These are phyloP conservation scores for Friedmanniomyces endolithicus DNA, from an alignment of 495 filamentous ascomycete species.

Conservation along the genomic window DNA sequence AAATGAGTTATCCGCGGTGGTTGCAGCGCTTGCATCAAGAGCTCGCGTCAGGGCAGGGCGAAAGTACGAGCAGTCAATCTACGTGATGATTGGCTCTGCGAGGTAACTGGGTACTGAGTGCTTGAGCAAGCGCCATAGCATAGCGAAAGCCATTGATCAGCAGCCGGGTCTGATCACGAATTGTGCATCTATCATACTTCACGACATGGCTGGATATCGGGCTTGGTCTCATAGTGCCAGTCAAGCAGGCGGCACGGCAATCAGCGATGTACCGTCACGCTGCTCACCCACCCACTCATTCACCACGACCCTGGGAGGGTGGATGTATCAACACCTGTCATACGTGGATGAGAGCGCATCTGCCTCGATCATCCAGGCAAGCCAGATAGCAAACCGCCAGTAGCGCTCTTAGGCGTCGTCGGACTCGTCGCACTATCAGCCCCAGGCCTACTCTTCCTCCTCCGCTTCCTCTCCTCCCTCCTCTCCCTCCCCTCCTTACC, in stretches of 20 bases:
- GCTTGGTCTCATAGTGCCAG: neutral
- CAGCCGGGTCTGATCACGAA: neutral
- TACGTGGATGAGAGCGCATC: no score
- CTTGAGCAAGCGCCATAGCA: neutral
- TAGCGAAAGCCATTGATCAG: neutral
- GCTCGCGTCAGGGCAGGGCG: neutral
- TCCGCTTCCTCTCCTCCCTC: constrained; percentile 29
- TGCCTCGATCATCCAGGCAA: no score
- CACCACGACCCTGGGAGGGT: no score
- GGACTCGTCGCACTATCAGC: constrained; percentile 1
- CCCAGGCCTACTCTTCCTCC: constrained; percentile 43
- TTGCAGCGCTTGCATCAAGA: neutral
- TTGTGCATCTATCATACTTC: neutral
- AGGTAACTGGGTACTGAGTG: neutral
- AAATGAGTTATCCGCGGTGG: neutral
- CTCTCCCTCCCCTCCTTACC: constrained; percentile 8
- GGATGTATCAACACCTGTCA: no score
- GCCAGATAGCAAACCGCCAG: neutral
- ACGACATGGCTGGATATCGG: neutral
- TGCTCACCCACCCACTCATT: no score
- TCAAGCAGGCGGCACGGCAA: neutral
- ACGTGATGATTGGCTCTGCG: neutral
- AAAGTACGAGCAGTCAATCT: neutral
- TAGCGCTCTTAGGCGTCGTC: neutral
- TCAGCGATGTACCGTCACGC: no score